Evolutionary conservation across 2,329 filamentous ascomycete species (phyloP).

Genomic region (Davidsoniella neocaledoniae): DNA sequence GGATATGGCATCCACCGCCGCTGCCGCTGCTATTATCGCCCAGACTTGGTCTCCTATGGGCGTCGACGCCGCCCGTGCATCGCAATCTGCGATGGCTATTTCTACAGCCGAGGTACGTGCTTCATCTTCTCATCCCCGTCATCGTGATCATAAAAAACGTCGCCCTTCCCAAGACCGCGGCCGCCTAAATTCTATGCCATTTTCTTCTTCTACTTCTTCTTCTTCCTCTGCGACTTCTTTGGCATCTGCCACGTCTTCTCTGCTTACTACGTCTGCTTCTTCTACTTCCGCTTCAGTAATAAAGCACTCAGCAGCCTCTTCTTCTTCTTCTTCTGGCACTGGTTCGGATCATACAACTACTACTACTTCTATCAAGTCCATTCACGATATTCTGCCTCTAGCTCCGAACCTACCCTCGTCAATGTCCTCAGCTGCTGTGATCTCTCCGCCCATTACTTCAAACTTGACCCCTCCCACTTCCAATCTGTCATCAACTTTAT

Average conservation of each 20-base stretch:
- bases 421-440: background rate
- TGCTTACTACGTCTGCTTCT: background rate
- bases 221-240: background rate
- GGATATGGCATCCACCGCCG: slow-evolving; percentile 5
- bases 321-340: background rate
- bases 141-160: background rate
- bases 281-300: too few relatives aligned
- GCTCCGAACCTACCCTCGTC: background rate
- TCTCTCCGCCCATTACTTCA: background rate
- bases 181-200: background rate
- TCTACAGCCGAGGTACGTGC: slow-evolving; percentile 6
- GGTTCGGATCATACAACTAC: background rate
- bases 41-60: slow-evolving; percentile 4
- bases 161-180: background rate
- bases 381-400: background rate
- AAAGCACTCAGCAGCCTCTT: too few relatives aligned
- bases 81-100: background rate
- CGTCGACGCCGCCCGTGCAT: slow-evolving; percentile 1
- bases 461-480: background rate
- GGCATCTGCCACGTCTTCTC: background rate
- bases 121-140: slow-evolving; percentile 1
- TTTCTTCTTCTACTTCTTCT: background rate
- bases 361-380: background rate
- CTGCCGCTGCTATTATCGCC: slow-evolving; percentile 3
- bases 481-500: slow-evolving; percentile 5